These are phyloP conservation scores for Xylaria multiplex DNA, from an alignment of 2,329 filamentous ascomycete genomes.

Conservation along the genomic window DNA sequence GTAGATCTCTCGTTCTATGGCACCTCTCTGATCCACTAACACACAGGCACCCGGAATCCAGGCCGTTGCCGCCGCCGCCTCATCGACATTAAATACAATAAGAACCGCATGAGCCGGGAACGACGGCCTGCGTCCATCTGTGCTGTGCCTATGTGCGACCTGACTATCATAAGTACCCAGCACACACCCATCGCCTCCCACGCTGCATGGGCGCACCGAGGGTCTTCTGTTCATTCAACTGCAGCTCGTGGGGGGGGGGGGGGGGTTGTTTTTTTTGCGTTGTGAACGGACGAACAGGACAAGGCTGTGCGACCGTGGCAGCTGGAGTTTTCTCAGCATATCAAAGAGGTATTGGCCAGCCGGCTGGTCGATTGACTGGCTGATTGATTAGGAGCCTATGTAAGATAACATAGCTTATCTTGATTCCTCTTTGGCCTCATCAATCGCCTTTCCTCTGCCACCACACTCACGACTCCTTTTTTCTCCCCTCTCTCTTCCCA, in stretches of 20 bases:
- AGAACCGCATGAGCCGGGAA: constrained; percentile 17
- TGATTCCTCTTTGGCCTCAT: background rate
- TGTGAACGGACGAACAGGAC: constrained; percentile 2
- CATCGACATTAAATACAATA: constrained; percentile 21
- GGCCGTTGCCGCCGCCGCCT: constrained; percentile 31
- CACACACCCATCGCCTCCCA: constrained; percentile 20
- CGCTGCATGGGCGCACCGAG: constrained; percentile 4
- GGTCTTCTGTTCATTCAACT: constrained; percentile 13
- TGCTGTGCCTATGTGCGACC: constrained; percentile 12
- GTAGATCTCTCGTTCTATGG: constrained; percentile 6
- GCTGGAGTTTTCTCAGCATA: background rate
- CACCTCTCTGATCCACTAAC: constrained; percentile 17
- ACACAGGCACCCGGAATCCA: constrained; percentile 28
- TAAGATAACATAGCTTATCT: constrained; percentile 1
- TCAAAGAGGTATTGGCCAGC: background rate
- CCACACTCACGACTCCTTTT: background rate
- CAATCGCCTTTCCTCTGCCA: background rate
- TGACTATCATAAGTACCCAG: constrained; percentile 16
- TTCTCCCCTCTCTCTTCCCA: background rate
- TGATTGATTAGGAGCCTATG: background rate
- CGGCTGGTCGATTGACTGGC: too few relatives aligned
- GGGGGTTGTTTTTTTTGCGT: background rate
- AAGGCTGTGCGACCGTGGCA: constrained; percentile 18
- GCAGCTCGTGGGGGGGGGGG: constrained; percentile 7
- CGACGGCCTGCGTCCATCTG: constrained; percentile 15